Base-by-base conservation (phyloP, 176 grass and related monocot species). In the Rhynchospora pubera region DNA sequence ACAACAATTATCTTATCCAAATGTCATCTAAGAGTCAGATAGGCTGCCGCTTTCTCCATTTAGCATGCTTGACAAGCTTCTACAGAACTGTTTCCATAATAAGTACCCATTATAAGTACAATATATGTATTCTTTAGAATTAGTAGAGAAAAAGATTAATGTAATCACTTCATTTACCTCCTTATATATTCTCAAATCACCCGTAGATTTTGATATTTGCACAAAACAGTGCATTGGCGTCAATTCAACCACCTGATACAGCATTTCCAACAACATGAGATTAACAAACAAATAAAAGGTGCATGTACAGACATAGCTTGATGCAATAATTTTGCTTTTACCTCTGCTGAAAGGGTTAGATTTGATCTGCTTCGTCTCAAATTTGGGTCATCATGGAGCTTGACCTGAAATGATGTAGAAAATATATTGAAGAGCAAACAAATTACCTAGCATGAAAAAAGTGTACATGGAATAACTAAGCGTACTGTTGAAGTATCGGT, bases 181-280 rank as follows among this genome's bases (percentile, higher is more conserved):
- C 62, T 77, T 88, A 63, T 91, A 97, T 84, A 88, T 45, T 80
- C 46, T 86, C 72, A 89, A 72, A 85, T 93, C 93, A 12, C 91
- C 93, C 10, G 80, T 83, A 4, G 89, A 89, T 52, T 91, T 90
- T 16, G 91, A 93, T 63, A 90, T 81, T 68, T 93, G 71, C 0
- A 93, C 72, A 0, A 93, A 64, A 1, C 91, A 93, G 52, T 93
- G 89, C 9, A 24, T 82, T 2, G 83, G 87, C 18, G 87, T 93
- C 34, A 93, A 85, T 75, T 88, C 45, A 65, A 97, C 83, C 44
- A 93, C 91, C 91, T 97, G 82, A 85, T 83, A 66, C 61, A 81
- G 64, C 34, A 51, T 11, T 85, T 92, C 68, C 65, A 88, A 74
- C 60, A 30, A 18, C 21, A 76, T 55, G 15, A 76, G 9, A 55